A percentile compares a stretch with the other conserved stretches of the same genome.
These are phyloP conservation scores for Astrocystis sublimbata DNA, from an alignment of 495 filamentous ascomycete genomes.

Conservation along the genomic window DNA sequence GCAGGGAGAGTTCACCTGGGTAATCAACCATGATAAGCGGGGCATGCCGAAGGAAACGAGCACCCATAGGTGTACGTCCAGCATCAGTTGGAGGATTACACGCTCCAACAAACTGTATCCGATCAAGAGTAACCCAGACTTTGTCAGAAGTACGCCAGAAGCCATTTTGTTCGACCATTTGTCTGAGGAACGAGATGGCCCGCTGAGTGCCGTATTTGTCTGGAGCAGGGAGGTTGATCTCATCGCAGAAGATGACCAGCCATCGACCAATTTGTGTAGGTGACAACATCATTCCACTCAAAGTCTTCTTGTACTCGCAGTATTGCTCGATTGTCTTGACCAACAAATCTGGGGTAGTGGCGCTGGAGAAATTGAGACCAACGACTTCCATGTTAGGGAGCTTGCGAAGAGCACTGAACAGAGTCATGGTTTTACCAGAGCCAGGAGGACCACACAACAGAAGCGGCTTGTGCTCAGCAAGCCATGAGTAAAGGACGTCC, in stretches of 20 bases:
- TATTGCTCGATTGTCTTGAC: constrained; percentile 99
- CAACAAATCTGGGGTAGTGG: constrained; percentile 93
- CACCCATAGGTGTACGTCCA: constrained; percentile 90
- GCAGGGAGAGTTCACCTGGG: constrained; percentile 88
- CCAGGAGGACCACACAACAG: constrained; percentile 95
- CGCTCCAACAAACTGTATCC: constrained; percentile 97
- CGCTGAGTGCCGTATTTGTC: constrained; percentile 98
- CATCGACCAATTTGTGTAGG: constrained; percentile 96
- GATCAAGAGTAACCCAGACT: constrained; percentile 95
- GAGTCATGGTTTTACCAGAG: constrained; percentile 98
- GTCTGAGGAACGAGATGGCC: constrained; percentile 93
- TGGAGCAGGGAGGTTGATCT: constrained; percentile 98
- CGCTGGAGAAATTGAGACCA: constrained; percentile 98
- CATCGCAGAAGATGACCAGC: constrained; percentile 98
- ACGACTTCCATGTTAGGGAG: constrained; percentile 98
- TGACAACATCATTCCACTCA: constrained; percentile 93
- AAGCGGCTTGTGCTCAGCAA: constrained; percentile 96
- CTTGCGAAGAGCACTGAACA: constrained; percentile 95
- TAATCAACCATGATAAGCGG: constrained; percentile 99
- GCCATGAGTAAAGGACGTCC: constrained; percentile 97
- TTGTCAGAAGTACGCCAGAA: constrained; percentile 99
- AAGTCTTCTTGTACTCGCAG: constrained; percentile 97
- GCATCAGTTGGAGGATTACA: constrained; percentile 99
- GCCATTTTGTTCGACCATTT: constrained; percentile 96
- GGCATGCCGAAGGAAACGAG: constrained; percentile 90